Conservation (phyloP, 176 grass and related monocot genomes). For the Oryza nivara region DNA sequence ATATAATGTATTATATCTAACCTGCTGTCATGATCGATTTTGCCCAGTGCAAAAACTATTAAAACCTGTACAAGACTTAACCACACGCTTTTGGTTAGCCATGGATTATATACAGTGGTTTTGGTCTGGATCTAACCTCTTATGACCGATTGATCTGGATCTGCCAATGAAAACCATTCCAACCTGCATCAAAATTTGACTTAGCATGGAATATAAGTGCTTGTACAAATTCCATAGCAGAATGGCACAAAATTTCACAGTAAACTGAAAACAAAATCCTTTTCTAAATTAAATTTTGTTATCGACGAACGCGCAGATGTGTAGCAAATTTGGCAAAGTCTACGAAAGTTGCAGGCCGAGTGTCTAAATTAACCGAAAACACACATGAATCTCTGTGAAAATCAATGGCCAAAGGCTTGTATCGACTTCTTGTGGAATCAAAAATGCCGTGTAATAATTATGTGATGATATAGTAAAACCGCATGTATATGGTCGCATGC, state of each 20-base stretch:
- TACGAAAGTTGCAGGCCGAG: no score
- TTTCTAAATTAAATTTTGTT: background rate
- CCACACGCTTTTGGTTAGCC: background rate
- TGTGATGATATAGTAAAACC: no score
- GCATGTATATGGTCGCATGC: background rate
- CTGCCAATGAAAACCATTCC: background rate
- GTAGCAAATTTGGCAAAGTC: background rate
- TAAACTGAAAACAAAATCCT: background rate
- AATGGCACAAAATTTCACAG: background rate
- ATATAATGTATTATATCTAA: background rate
- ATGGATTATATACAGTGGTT: background rate
- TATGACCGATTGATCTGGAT: background rate
- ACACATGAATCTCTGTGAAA: no score
- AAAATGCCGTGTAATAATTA: background rate
- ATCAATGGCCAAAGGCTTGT: no score
- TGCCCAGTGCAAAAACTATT: background rate
- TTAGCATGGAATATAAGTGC: background rate
- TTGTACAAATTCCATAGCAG: background rate
- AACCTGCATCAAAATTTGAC: background rate
- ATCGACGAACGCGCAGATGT: background rate
- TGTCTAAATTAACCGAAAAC: no score
- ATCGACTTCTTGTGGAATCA: background rate
- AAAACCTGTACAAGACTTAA: background rate
- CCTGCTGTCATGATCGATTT: background rate
- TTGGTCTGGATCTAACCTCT: background rate